These are phyloP conservation scores for Phytophthora niederhauseri DNA, from an alignment of 352 stramenopile genomes.

Conservation along the genomic window DNA sequence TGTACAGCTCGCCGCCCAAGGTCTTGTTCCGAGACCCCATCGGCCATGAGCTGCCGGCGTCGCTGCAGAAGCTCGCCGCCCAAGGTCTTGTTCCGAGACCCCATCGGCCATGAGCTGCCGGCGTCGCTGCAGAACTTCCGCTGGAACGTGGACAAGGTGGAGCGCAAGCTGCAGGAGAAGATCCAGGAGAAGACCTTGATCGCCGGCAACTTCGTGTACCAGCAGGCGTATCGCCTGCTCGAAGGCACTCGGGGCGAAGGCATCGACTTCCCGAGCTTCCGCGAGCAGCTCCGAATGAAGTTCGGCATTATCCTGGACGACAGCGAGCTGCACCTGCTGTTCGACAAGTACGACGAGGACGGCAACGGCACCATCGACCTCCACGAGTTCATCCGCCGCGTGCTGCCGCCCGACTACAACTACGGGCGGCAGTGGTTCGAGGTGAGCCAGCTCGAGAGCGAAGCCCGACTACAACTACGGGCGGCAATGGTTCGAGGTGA, in stretches of 20 bases:
- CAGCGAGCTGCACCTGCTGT: slow-evolving; percentile 71
- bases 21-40: slow-evolving; percentile 71
- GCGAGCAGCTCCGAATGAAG: slow-evolving; percentile 75
- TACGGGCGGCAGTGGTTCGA: slow-evolving; percentile 80
- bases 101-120: slow-evolving; percentile 61
- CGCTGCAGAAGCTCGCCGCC: slow-evolving; percentile 63
- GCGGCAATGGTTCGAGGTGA: slow-evolving; percentile 76
- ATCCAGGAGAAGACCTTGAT: slow-evolving; percentile 89
- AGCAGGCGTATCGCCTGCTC: slow-evolving; percentile 84
- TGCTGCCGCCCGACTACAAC: slow-evolving; percentile 79
- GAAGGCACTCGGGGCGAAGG: slow-evolving; percentile 73
- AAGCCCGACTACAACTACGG: slow-evolving; percentile 82
- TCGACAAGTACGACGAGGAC: slow-evolving; percentile 88
- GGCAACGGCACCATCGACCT: slow-evolving; percentile 82
- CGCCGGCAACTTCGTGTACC: slow-evolving; percentile 85
- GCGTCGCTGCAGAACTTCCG: slow-evolving; percentile 72
- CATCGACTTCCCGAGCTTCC: slow-evolving; percentile 81
- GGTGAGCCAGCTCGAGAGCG: slow-evolving; percentile 68
- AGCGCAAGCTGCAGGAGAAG: slow-evolving; percentile 85
- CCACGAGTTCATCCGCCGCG: slow-evolving; percentile 82
- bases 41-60: slow-evolving; percentile 54
- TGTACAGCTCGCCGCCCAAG: slow-evolving; percentile 56
- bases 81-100: slow-evolving; percentile 69
- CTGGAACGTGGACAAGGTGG: slow-evolving; percentile 81
- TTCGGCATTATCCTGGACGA: slow-evolving; percentile 85